Base-by-base conservation (phyloP, 345 rosid genomes). In the Hibiscus trionum region DNA sequence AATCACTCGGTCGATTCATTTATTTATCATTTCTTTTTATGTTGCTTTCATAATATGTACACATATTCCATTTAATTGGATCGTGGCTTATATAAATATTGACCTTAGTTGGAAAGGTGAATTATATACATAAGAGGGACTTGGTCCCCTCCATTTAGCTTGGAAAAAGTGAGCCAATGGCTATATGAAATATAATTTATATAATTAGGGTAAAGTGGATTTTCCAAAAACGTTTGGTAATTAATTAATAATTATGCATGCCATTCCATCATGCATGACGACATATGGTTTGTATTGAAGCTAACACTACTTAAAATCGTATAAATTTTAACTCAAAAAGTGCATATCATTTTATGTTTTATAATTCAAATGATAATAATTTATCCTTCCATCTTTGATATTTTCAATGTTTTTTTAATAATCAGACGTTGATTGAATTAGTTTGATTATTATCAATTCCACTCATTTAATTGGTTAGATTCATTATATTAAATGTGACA, bases 231-330 rank as follows among this genome's bases (percentile, higher is more conserved):
- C 57, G 57, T 0, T 5, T 53, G 26, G 31, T 61, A 61, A 61
- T 61, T 61, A 33, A 61, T 4, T 21, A 21, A 21, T 21, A 21
- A 21, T 29, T 61, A 15, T 27, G n/a, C 7, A 29, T 61, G 66
- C 2, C 19, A 63, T 63, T 37, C 49, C 67, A 37, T 63, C 67
- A 63, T 63, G 67, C 67, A 35, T 63, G 67, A 63, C 67, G 67
- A 63, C 26, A 63, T 17, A 17, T 37, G 49, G 17, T 35, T 37
- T 63, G 46, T 17, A n/a, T 37, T 1, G 47, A 63, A 63, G 7
- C 49, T n/a, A 35, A 37, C 15, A 63, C 7, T 35, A 4, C 3
- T 63, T 61, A 5, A 60, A 27, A 2, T 6, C 7, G 14, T 2
- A 31, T 31, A 33, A 33, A 33, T 33, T 29, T 26, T 42, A 42